Conservation (phyloP, 2,329 filamentous ascomycete species). For the Exophiala viscosa region DNA sequence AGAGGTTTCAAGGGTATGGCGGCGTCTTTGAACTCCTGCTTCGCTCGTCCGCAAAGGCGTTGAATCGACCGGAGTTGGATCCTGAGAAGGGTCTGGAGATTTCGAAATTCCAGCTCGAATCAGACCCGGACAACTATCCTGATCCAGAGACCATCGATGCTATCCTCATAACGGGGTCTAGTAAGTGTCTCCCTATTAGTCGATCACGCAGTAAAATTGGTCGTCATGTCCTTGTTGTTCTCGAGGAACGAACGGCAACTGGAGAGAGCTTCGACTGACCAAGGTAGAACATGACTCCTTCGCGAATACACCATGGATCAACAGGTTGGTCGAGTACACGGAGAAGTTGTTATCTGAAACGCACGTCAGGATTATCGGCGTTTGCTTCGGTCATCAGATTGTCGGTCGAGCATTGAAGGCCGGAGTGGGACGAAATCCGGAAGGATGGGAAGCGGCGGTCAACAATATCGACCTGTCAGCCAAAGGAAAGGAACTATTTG, state of each 20-base stretch:
- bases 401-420: constrained; percentile 67
- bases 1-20: constrained; percentile 68
- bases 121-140: constrained; percentile 64
- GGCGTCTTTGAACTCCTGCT: constrained; percentile 65
- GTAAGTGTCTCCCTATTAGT: constrained; percentile 38
- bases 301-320: constrained; percentile 71
- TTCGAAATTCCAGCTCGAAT: constrained; percentile 67
- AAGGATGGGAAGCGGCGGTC: constrained; percentile 80
- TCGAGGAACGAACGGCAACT: neutral
- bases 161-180: constrained; percentile 71
- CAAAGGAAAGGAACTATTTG: constrained; percentile 69
- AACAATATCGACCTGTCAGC: constrained; percentile 64
- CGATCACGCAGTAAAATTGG: neutral
- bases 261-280: neutral
- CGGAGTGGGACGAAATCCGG: constrained; percentile 62
- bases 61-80: constrained; percentile 37
- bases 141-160: constrained; percentile 72
- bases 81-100: constrained; percentile 52
- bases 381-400: constrained; percentile 89
- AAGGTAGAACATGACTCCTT: constrained; percentile 65
- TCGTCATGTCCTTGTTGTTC: constrained; percentile 1
- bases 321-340: constrained; percentile 67
- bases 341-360: constrained; percentile 57
- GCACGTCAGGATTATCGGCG: constrained; percentile 67
- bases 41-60: constrained; percentile 48